These are phyloP conservation scores for Cryptococcus jaspeensis DNA, from an alignment of 1,284 basidiomycete genomes.

Conservation along the genomic window DNA sequence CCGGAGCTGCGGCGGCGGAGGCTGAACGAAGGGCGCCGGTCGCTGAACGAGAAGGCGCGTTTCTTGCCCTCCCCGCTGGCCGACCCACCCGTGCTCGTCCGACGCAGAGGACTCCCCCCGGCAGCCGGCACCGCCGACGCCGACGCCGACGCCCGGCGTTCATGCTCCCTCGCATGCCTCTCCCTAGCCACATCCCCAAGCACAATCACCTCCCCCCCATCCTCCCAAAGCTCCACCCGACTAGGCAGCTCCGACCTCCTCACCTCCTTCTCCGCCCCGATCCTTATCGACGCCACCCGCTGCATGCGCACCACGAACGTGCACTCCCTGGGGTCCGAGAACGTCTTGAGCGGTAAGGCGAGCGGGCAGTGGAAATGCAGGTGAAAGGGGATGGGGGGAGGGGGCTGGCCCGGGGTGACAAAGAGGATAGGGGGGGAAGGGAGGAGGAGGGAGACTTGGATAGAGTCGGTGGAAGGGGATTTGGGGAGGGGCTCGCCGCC, in stretches of 20 bases:
- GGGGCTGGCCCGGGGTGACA: conserved; percentile 14
- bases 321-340: conserved; percentile 30
- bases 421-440: conserved; percentile 41
- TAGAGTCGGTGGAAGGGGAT: not conserved
- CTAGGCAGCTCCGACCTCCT: conserved; percentile 32
- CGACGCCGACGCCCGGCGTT: too few relatives aligned
- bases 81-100: not conserved
- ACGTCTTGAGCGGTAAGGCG: conserved; percentile 27
- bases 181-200: conserved; percentile 15
- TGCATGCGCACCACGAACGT: conserved; percentile 32
- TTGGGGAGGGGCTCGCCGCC: conserved; percentile 26
- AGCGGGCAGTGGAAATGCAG: conserved; percentile 36
- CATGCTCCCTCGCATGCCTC: too few relatives aligned
- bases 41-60: conserved; percentile 1
- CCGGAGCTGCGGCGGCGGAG: conserved; percentile 11
- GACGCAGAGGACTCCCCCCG: too few relatives aligned
- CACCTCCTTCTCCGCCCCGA: conserved; percentile 31
- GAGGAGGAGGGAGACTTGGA: conserved; percentile 30
- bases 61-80: not conserved
- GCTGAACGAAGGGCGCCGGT: conserved; percentile 9
- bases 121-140: too few relatives aligned
- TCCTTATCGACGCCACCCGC: conserved; percentile 30
- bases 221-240: conserved; percentile 36
- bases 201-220: conserved; percentile 24
- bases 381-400: conserved; percentile 37